These are phyloP conservation scores for Vigna angularis DNA, from an alignment of 306 rosid species.

Conservation along the genomic window DNA sequence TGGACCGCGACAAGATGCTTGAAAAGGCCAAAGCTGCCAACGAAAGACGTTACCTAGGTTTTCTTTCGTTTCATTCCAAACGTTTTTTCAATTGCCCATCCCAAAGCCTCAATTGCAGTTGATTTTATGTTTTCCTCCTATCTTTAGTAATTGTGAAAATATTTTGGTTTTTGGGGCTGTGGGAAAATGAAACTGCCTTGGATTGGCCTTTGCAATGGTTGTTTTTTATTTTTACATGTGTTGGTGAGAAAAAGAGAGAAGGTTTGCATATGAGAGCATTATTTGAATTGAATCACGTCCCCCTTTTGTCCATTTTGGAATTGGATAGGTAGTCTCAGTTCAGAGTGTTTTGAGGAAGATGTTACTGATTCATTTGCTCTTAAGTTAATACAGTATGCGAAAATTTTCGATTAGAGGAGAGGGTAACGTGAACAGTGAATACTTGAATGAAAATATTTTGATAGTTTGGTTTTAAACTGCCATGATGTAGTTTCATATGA, in stretches of 20 bases:
- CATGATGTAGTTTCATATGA: background rate
- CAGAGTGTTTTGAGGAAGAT: background rate
- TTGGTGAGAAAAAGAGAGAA: background rate
- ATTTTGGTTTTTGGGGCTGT: background rate
- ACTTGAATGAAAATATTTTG: background rate
- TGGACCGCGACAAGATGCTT: constrained; percentile 88
- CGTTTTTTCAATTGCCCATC: background rate
- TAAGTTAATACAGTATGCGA: background rate
- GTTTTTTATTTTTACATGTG: background rate
- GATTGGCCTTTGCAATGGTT: background rate
- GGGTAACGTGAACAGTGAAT: background rate
- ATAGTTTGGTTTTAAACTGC: background rate
- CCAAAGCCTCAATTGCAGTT: background rate
- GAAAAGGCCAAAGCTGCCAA: constrained; percentile 91
- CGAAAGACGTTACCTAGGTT: constrained; percentile 94
- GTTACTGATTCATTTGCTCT: background rate
- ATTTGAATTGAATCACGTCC: background rate
- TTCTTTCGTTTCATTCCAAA: background rate
- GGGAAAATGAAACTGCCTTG: background rate
- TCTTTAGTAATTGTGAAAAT: background rate
- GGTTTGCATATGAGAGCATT: background rate
- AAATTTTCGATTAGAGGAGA: background rate
- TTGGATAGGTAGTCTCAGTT: background rate
- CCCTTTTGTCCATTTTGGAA: background rate
- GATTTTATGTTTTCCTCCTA: background rate